A percentile compares a stretch with the other conserved stretches of the same genome.
These are phyloP conservation scores for Fusarium nelsonii DNA, from an alignment of 2,329 filamentous ascomycete species.

Conservation along the genomic window DNA sequence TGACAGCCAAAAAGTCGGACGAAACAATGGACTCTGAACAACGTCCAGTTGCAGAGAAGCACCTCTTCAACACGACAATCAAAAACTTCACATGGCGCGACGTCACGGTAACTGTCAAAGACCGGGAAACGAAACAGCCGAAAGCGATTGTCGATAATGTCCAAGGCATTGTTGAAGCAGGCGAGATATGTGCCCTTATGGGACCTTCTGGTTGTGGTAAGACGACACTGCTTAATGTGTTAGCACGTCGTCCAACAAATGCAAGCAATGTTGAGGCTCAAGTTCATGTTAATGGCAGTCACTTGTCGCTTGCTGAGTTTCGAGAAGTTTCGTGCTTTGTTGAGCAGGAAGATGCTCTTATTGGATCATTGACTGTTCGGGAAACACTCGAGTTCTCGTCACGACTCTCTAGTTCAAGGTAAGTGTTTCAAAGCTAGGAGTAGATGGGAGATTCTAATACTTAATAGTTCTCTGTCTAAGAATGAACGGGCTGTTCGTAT, in stretches of 20 bases:
- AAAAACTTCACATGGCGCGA: slow-evolving; percentile 74
- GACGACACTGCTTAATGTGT: slow-evolving; percentile 84
- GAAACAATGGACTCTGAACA: slow-evolving; percentile 44
- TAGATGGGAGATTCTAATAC: neutral
- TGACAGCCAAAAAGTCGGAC: slow-evolving; percentile 15
- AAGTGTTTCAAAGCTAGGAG: slow-evolving; percentile 24
- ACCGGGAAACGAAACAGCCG: slow-evolving; percentile 72
- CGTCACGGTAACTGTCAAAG: slow-evolving; percentile 78
- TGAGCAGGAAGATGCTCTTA: slow-evolving; percentile 88
- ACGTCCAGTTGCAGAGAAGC: slow-evolving; percentile 54
- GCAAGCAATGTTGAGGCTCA: slow-evolving; percentile 56
- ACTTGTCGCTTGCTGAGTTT: slow-evolving; percentile 66
- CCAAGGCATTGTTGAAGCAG: slow-evolving; percentile 74
- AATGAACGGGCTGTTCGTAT: slow-evolving; percentile 73
- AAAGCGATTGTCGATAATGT: slow-evolving; percentile 73
- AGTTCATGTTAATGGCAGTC: slow-evolving; percentile 71
- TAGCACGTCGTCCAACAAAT: slow-evolving; percentile 69
- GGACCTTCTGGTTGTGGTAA: slow-evolving; percentile 81
- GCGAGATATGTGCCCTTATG: slow-evolving; percentile 84
- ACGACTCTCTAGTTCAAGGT: slow-evolving; percentile 71
- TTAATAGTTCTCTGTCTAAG: slow-evolving; percentile 55
- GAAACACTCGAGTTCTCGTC: slow-evolving; percentile 86
- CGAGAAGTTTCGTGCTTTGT: slow-evolving; percentile 80
- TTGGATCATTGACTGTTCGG: slow-evolving; percentile 82
- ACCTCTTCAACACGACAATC: slow-evolving; percentile 73